Base-by-base conservation (phyloP, 352 stramenopile genomes). In the Globisporangium uncinulatum region DNA sequence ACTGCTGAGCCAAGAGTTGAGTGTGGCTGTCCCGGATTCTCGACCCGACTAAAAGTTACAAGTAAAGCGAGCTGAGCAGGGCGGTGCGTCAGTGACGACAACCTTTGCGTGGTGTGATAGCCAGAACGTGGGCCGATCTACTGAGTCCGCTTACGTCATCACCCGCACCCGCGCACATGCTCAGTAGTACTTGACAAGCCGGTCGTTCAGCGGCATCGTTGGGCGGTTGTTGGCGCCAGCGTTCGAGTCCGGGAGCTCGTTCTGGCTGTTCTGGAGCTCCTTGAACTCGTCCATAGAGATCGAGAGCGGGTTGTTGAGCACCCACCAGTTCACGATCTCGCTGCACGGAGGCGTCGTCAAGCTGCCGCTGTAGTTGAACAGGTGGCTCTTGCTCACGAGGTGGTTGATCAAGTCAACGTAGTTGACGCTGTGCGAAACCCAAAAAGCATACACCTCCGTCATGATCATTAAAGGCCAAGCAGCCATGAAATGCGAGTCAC, bases 361-460 rank as follows among this genome's bases (percentile, higher is more conserved):
- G 31, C 79, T 87, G 41, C 79, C 79, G 4, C 67, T 60, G 70
- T 89, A 89, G 65, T 89, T 89, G 64, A 87, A 84, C 29, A 89
- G 37, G 54, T 85, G 71, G 56, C 71, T 86, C 39, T 65, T 71
- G n/a, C 59, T 50, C 9, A 88, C 66, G n/a, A 82, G 59, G 6
- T 53, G 50, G 41, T 73, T 83, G 24, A 88, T 61, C 57, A 83
- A 10, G 34, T 88, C 69, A 1, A 81, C 75, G 57, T 88, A 88
- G 64, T 79, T 79, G 61, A 81, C 34, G 1, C 73, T 86, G 42
- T n/a, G 5, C 47, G 2, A 44, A 2, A 9, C 0, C 9, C n/a
- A 37, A 51, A 3, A 31, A 29, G 24, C 24, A 29, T 29, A 29
- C 24, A 4, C 24, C 24, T 1, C 24, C 24, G 24, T 29, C 24